phyloP scores from a whole-genome alignment of 2,329 filamentous ascomycete genomes.

The Paecilomyces sp. region DNA sequence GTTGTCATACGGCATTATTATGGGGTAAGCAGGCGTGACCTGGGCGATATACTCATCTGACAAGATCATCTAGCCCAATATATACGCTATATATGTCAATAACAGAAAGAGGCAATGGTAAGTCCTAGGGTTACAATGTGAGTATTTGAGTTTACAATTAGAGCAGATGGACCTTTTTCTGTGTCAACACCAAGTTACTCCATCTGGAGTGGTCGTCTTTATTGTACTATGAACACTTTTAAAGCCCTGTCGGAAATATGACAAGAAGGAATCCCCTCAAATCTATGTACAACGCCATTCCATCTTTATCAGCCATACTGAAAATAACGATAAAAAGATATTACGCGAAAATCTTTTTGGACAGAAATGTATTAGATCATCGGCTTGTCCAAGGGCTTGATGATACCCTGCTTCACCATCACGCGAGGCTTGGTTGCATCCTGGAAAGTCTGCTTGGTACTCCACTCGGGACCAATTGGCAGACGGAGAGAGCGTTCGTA shows the following conservation, averaged over 20 bases:
- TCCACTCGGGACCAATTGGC: slow-evolving; percentile 90
- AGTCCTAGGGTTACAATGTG: neutral
- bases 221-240: neutral
- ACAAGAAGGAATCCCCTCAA: neutral
- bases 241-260: neutral
- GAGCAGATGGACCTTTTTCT: neutral
- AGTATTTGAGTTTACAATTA: neutral
- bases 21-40: neutral
- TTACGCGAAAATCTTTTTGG: neutral
- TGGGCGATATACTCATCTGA: neutral
- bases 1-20: neutral
- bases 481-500: slow-evolving; percentile 84
- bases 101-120: neutral
- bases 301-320: neutral
- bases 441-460: slow-evolving; percentile 93
- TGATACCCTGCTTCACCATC: slow-evolving; percentile 83
- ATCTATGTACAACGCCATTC: neutral
- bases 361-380: slow-evolving; percentile 31
- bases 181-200: neutral
- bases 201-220: neutral
- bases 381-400: slow-evolving; percentile 80
- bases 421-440: slow-evolving; percentile 80
- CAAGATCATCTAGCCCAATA: slow-evolving; percentile 1
- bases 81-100: slow-evolving; percentile 1
- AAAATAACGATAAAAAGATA: neutral